A percentile compares a stretch with the other conserved stretches of the same genome.
These are phyloP conservation scores for Endocarpon pusillum DNA, from an alignment of 495 filamentous ascomycete genomes.

Conservation along the genomic window DNA sequence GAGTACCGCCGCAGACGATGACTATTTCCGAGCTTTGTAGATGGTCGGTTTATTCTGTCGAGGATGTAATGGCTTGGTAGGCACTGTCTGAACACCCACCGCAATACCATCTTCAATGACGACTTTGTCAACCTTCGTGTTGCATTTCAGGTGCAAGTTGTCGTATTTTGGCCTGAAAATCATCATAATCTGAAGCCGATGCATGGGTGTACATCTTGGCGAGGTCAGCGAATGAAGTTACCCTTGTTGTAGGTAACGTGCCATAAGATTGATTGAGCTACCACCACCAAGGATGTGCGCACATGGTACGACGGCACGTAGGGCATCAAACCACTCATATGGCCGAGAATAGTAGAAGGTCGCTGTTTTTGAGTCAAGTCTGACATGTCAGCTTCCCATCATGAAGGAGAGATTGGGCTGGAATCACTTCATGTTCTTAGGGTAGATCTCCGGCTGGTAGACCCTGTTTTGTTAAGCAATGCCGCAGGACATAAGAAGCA, in stretches of 20 bases:
- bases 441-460: slow-evolving; percentile 62
- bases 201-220: slow-evolving; percentile 67
- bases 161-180: slow-evolving; percentile 56
- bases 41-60: slow-evolving; percentile 30
- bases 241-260: slow-evolving; percentile 13
- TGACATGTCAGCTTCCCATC: too few species aligned
- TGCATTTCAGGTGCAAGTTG: slow-evolving; percentile 60
- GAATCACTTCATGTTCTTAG: slow-evolving; percentile 66
- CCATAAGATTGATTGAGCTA: slow-evolving; percentile 72
- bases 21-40: slow-evolving; percentile 61
- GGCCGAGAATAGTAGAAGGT: slow-evolving; percentile 68
- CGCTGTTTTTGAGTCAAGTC: slow-evolving; percentile 73
- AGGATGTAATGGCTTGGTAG: slow-evolving; percentile 35
- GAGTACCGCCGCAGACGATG: slow-evolving; percentile 61
- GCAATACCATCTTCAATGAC: slow-evolving; percentile 56
- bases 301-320: slow-evolving; percentile 61
- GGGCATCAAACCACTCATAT: slow-evolving; percentile 53
- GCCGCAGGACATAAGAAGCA: not conserved
- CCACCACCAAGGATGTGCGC: slow-evolving; percentile 65
- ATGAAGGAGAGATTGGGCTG: too few species aligned
- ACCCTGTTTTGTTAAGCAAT: slow-evolving; percentile 24
- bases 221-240: slow-evolving; percentile 3
- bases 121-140: slow-evolving; percentile 70
- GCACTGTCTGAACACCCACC: slow-evolving; percentile 41
- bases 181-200: slow-evolving; percentile 69